Evolutionary conservation across 257 asterid genomes (phyloP).

Genomic region (Fraxinus pennsylvanica): DNA sequence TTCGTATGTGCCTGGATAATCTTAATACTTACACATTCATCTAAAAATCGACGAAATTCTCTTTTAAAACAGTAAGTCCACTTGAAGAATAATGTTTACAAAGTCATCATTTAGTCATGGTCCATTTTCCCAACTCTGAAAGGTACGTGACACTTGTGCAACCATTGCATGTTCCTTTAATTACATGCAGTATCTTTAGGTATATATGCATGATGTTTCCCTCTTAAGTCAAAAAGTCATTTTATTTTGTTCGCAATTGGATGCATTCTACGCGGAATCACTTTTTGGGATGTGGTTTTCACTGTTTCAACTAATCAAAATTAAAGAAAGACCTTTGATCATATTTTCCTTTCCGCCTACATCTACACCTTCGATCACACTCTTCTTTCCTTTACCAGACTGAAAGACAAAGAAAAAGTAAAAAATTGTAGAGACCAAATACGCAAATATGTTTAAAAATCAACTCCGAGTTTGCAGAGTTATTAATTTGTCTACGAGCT

Average conservation of each 20-base stretch:
- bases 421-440: not conserved
- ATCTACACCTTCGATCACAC: not conserved
- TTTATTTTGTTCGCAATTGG: conserved; percentile 5
- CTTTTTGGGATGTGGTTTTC: conserved; percentile 16
- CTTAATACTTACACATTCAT: not conserved
- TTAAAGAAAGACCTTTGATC: not conserved
- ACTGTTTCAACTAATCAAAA: not conserved
- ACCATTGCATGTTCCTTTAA: conserved; percentile 21
- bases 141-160: conserved; percentile 26
- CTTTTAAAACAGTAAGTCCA: not conserved
- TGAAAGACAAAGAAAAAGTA: not conserved
- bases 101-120: not conserved
- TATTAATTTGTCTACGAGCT: not conserved
- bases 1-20: not conserved
- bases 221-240: conserved; percentile 23
- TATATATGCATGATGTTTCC: conserved; percentile 1
- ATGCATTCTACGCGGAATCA: not conserved
- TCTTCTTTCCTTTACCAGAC: not conserved
- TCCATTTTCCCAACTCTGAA: conserved; percentile 13
- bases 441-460: not conserved
- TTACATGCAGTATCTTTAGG: conserved; percentile 21
- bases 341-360: not conserved
- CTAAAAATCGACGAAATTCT: not conserved
- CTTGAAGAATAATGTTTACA: not conserved
- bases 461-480: not conserved